Base-by-base conservation (phyloP, 257 asterid genomes). In the Verbena officinalis region DNA sequence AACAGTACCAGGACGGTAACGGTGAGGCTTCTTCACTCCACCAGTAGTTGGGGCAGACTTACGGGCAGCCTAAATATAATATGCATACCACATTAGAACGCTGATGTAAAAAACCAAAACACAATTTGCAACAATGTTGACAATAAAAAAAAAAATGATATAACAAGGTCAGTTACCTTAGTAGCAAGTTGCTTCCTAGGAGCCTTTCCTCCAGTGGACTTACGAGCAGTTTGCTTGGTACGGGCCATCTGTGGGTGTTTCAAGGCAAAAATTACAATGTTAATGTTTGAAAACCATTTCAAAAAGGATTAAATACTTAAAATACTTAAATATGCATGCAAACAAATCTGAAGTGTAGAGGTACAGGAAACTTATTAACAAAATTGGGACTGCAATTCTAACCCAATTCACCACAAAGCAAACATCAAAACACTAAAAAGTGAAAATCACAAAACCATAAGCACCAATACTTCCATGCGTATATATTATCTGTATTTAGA, bases 121-220 rank as follows among this genome's bases (percentile, higher is more conserved):
- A n/a, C n/a, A n/a, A n/a, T n/a, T n/a, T n/a, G n/a, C n/a, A n/a
- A n/a, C n/a, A 31, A 13, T 39, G 11, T 13, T 17, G 33, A 33
- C 39, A 14, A 5, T 10, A 7, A 9, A 53, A 12, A 8, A 8
- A 52, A 4, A 7, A 58, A 3, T 7, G 8, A 11, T 0, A 13
- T 7, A 31, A 1, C 43, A 0, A 12, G 39, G 46, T 5, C 0
- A 17, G 31, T 1, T 11, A 82, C 87, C 85, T 82, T 82, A 2
- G 88, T 82, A n/a, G 85, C 88, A 4, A 82, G 81, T 63, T 82
- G 88, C 77, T 82, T 82, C 75, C 88, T 79, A 14, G 85, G 88
- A 53, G 88, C 88, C 77, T 82, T 82, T 46, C 87, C 84, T 67
- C 87, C 87, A 22, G 87, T 82, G 7, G 87, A 82, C 77, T 82